Base-by-base conservation (phyloP, 73 alveolate species). In the Paraurostyla sp. region DNA sequence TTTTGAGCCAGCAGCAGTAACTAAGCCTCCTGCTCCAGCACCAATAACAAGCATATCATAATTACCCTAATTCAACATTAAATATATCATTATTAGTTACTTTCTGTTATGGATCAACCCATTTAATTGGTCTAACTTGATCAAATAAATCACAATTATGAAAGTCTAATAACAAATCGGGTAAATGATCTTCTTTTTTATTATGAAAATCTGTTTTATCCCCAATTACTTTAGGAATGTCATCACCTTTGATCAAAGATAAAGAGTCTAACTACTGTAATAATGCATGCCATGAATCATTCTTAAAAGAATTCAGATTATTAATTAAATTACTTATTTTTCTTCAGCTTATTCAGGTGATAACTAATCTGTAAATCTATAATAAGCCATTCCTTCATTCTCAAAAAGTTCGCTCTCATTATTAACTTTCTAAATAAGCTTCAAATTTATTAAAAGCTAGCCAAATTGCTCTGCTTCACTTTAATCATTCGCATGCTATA, bases 1-100 rank as follows among this genome's bases (percentile, higher is more conserved):
- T 32, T 92, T 83, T 7, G 91, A 30, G 0, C 95, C 93, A 38
- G 91, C 76, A 20, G 95, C 92, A 16, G 92, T 58, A 27, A 90
- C 88, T 9, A 93, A 87, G n/a, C 98, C 98, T 0, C 97, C 98
- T 22, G 98, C 98, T 7, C 98, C 98, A 23, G 96, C 98, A 20
- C 98, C 98, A 60, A 94, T 76, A 11, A 94, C 97, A 30, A 94
- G 87, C 89, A 94, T 62, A 78, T 94, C 97, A 69, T 94, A 92
- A 16, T 62, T 89, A 30, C 41, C 88, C 83, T 81, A 42, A 1
- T 18, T 42, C 4, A 73, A 45, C n/a, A 36, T 0, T 22, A 1
- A 32, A n/a, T 35, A 23, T 33, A 50, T 29, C 46, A 18, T 6
- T 65, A 23, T 13, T 0, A 18, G 49, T 48, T 51, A 76, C 89